Conservation (phyloP, 495 filamentous ascomycete genomes). For the Xylaria bambusicola region DNA sequence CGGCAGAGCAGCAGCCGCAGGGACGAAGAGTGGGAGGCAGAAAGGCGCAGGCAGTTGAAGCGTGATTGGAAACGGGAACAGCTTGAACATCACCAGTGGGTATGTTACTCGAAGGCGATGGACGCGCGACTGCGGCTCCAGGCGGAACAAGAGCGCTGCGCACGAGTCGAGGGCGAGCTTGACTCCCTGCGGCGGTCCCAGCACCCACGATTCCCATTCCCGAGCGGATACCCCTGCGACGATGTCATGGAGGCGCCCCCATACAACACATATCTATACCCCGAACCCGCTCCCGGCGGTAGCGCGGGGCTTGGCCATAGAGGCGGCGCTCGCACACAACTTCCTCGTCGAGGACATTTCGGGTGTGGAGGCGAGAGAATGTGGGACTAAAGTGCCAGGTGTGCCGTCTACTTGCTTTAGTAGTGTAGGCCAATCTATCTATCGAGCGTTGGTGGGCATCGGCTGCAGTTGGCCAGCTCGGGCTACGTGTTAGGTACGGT, state of each 20-base stretch:
- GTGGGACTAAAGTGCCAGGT: background rate
- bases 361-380: background rate
- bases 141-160: slow-evolving; percentile 8
- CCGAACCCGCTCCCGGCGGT: too few species aligned
- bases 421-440: background rate
- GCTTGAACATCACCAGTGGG: background rate
- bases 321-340: background rate
- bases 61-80: slow-evolving; percentile 1
- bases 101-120: background rate
- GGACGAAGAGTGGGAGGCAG: background rate
- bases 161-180: slow-evolving; percentile 2
- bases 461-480: background rate
- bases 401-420: too few species aligned
- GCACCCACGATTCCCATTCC: background rate
- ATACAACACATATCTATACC: slow-evolving; percentile 1
- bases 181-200: too few species aligned
- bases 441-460: background rate
- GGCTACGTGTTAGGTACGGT: too few species aligned
- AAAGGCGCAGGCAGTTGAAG: slow-evolving; percentile 3
- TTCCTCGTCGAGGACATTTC: background rate
- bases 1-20: background rate
- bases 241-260: background rate
- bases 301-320: too few species aligned
- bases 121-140: slow-evolving; percentile 11
- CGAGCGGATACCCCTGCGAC: slow-evolving; percentile 6